Percentiles rank a stretch among this genome's conserved stretches.
Conservation (phyloP, 495 filamentous ascomycete genomes). For the Haplographium delicatum region DNA sequence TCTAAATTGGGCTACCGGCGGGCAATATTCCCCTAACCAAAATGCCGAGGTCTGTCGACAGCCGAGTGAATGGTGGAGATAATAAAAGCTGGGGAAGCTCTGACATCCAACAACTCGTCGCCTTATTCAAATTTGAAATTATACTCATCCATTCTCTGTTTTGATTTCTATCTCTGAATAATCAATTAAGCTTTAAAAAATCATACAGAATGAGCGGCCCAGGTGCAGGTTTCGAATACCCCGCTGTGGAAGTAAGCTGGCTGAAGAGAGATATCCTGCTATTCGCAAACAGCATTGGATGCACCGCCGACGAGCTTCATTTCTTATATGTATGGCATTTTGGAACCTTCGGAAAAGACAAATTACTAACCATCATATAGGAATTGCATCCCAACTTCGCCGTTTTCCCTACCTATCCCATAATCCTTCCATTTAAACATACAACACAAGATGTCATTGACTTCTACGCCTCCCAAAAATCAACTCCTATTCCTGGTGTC, state of each 20-base stretch:
- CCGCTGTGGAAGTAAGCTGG: slow-evolving; percentile 68
- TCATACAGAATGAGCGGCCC: slow-evolving; percentile 34
- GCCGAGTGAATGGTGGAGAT: slow-evolving; percentile 19
- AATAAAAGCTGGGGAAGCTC: slow-evolving; percentile 17
- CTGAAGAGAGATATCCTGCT: slow-evolving; percentile 80
- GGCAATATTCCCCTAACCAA: too few relatives aligned
- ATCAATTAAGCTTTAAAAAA: background rate
- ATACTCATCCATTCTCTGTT: too few relatives aligned
- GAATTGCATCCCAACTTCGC: slow-evolving; percentile 78
- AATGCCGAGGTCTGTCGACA: slow-evolving; percentile 2
- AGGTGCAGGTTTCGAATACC: slow-evolving; percentile 76
- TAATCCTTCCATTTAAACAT: slow-evolving; percentile 82
- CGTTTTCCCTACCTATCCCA: slow-evolving; percentile 82
- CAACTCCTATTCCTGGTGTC: slow-evolving; percentile 63
- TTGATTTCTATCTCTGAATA: too few relatives aligned
- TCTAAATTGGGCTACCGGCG: too few relatives aligned
- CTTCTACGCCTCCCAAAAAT: slow-evolving; percentile 66
- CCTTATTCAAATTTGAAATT: background rate
- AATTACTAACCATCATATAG: slow-evolving; percentile 34
- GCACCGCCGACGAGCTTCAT: slow-evolving; percentile 78
- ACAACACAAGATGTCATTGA: slow-evolving; percentile 74
- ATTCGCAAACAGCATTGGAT: slow-evolving; percentile 83
- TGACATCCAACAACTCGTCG: background rate
- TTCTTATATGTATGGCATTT: slow-evolving; percentile 70
- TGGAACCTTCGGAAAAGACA: background rate